A percentile compares a stretch with the other conserved stretches of the same genome.
Evolutionary conservation across 2,329 filamentous ascomycete genomes (phyloP).

Genomic region (Sporothrix sp.): DNA sequence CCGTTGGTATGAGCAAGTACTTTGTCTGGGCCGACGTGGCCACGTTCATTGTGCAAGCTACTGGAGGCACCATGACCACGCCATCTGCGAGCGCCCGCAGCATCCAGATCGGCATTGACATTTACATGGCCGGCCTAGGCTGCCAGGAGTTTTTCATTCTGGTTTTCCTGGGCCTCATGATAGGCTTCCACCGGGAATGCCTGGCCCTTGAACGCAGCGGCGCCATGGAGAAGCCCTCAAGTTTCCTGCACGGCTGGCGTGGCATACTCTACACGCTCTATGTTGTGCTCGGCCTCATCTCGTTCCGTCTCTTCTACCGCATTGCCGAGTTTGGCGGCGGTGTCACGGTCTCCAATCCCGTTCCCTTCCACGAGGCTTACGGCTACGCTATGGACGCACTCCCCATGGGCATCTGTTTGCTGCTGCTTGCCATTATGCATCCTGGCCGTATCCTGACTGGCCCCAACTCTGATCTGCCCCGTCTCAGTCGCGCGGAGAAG

Average conservation of each 20-base stretch:
- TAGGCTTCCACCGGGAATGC: conserved; percentile 27
- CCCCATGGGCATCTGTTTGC: conserved; percentile 42
- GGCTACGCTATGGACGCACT: conserved; percentile 42
- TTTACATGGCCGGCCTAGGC: conserved; percentile 32
- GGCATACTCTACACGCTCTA: conserved; percentile 28
- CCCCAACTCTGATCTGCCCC: conserved; percentile 35
- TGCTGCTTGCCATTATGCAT: conserved; percentile 34
- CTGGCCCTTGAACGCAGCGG: neutral
- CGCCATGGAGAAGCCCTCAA: neutral
- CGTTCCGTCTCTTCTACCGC: conserved; percentile 49
- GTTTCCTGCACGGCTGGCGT: conserved; percentile 22
- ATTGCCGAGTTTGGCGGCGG: conserved; percentile 46
- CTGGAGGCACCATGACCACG: conserved; percentile 29
- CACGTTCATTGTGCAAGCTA: conserved; percentile 37
- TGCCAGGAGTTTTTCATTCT: conserved; percentile 30
- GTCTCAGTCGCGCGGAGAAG: conserved; percentile 32
- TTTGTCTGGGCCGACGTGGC: conserved; percentile 41
- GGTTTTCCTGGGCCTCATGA: conserved; percentile 29
- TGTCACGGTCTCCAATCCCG: conserved; percentile 31
- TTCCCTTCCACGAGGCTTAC: conserved; percentile 43
- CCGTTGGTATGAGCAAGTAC: conserved; percentile 30
- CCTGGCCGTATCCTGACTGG: conserved; percentile 39
- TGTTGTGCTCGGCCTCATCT: conserved; percentile 27
- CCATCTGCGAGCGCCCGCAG: conserved; percentile 18
- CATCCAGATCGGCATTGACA: conserved; percentile 27